Percentiles rank a stretch among this genome's conserved stretches.
Conservation (phyloP, 23 red algal genomes). For the Porphyridium purpureum region DNA sequence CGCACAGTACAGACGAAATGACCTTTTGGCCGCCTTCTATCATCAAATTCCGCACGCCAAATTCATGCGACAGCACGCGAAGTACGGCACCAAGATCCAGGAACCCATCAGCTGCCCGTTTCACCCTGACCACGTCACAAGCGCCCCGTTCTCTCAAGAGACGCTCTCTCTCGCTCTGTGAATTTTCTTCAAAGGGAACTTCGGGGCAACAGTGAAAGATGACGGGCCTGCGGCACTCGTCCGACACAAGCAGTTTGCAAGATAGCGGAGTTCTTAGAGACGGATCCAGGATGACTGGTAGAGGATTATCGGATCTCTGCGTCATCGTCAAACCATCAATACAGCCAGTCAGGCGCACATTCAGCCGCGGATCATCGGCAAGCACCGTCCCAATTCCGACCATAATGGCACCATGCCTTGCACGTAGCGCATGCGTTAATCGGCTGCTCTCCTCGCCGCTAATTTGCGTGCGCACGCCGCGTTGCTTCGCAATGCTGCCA, state of each 20-base stretch:
- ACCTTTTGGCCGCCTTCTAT: conserved; percentile 47
- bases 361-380: conserved; percentile 57
- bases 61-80: conserved; percentile 1
- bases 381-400: conserved; percentile 40
- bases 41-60: conserved; percentile 16
- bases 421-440: conserved; percentile 56
- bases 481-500: conserved; percentile 13
- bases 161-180: neutral
- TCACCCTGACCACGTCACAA: neutral
- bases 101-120: neutral
- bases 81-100: neutral
- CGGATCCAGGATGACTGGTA: conserved; percentile 33
- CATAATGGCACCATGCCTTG: conserved; percentile 45
- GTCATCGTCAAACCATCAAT: conserved; percentile 1
- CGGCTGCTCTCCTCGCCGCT: conserved; percentile 18
- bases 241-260: conserved; percentile 9
- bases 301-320: conserved; percentile 2
- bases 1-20: conserved; percentile 23
- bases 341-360: conserved; percentile 10
- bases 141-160: neutral
- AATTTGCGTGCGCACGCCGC: conserved; percentile 12
- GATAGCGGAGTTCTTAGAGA: conserved; percentile 6
- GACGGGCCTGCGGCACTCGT: conserved; percentile 5
- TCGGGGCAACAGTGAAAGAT: neutral
- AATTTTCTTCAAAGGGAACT: conserved; percentile 6